Evolutionary conservation across 2,329 filamentous ascomycete genomes (phyloP).

Genomic region (Dichotomopilus funicola): DNA sequence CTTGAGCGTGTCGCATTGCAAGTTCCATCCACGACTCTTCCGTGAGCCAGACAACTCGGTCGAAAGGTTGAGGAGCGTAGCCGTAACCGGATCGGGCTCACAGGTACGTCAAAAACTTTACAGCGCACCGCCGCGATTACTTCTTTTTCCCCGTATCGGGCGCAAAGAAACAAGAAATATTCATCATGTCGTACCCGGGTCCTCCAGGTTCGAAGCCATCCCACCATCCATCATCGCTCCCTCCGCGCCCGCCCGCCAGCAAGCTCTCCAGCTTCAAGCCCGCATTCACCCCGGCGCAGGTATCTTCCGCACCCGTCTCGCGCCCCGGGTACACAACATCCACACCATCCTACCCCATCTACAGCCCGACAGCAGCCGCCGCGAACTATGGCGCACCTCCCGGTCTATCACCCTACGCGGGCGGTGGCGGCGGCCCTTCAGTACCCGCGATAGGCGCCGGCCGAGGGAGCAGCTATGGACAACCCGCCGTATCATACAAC

Average conservation of each 20-base stretch:
- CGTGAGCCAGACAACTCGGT: constrained; percentile 25
- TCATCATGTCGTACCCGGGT: constrained; percentile 81
- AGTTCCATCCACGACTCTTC: not conserved
- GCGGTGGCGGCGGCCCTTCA: constrained; percentile 17
- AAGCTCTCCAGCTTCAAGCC: constrained; percentile 42
- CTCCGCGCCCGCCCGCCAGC: constrained; percentile 67
- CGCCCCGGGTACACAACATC: constrained; percentile 21
- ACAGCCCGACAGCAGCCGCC: constrained; percentile 30
- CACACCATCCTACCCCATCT: constrained; percentile 16
- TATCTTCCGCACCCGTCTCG: constrained; percentile 23
- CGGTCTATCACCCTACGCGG: constrained; percentile 24
- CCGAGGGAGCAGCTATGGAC: constrained; percentile 16
- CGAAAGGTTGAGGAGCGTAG: constrained; percentile 17
- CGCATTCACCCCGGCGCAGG: constrained; percentile 39
- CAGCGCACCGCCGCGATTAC: constrained; percentile 16
- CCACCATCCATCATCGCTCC: constrained; percentile 55
- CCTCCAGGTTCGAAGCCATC: constrained; percentile 63
- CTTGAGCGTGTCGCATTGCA: not conserved
- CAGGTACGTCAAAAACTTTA: constrained; percentile 42
- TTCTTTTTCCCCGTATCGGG: constrained; percentile 6
- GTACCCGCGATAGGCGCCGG: constrained; percentile 32
- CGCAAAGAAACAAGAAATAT: constrained; percentile 32
- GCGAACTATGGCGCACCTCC: constrained; percentile 35
- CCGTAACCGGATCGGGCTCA: constrained; percentile 34
- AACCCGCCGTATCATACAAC: constrained; percentile 10